Evolutionary conservation across 257 asterid genomes (phyloP).

Genomic region (Petunia secreta): DNA sequence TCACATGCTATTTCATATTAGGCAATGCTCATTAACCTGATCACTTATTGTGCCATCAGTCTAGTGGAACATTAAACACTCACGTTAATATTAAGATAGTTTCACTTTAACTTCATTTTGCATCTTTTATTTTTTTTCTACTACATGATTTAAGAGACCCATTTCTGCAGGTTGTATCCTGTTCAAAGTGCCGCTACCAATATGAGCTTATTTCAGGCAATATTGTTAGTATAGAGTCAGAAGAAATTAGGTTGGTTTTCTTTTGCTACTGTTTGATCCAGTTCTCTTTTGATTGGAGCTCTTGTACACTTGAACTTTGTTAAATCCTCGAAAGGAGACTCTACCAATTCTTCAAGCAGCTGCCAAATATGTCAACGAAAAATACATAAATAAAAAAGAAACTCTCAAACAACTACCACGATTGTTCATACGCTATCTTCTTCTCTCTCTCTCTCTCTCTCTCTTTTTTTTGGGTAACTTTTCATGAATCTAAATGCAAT

Average conservation of each 20-base stretch:
- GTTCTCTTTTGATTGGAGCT: constrained; percentile 18
- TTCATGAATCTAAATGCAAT: too few relatives aligned
- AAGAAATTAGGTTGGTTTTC: constrained; percentile 76
- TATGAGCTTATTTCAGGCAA: constrained; percentile 89
- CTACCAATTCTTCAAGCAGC: neutral
- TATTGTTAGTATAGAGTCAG: constrained; percentile 74
- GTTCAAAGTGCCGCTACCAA: constrained; percentile 92
- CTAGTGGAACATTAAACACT: neutral
- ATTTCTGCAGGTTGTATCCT: constrained; percentile 72
- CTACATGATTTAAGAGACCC: neutral
- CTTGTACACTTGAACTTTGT: constrained; percentile 23
- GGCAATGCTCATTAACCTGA: neutral
- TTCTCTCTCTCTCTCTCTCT: too few relatives aligned
- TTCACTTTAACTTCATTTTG: constrained; percentile 14
- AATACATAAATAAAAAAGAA: neutral
- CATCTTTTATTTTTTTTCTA: constrained; percentile 10
- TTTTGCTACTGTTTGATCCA: constrained; percentile 19
- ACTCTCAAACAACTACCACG: neutral
- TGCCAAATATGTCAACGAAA: neutral
- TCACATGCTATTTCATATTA: neutral
- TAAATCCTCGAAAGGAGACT: constrained; percentile 2
- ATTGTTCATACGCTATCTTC: neutral
- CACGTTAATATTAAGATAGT: neutral
- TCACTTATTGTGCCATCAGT: neutral
- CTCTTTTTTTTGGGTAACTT: too few relatives aligned